These are phyloP conservation scores for Ramichloridium luteum DNA, from an alignment of 2,329 filamentous ascomycete species.

Conservation along the genomic window DNA sequence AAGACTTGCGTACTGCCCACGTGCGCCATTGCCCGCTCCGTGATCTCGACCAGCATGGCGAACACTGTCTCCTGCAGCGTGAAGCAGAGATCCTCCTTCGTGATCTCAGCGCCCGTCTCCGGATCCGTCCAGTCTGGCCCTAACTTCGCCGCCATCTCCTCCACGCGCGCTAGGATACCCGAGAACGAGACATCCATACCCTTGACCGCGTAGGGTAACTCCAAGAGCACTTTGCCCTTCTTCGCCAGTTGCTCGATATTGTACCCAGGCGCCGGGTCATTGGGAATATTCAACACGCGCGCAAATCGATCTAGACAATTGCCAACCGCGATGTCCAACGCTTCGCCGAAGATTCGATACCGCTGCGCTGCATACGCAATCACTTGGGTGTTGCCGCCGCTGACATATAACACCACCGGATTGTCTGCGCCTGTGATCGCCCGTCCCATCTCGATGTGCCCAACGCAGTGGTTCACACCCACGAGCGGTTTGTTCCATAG, in stretches of 20 bases:
- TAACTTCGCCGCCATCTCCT: slow-evolving; percentile 64
- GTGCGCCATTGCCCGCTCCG: slow-evolving; percentile 95
- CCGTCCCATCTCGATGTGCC: slow-evolving; percentile 97
- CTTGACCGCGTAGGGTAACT: slow-evolving; percentile 91
- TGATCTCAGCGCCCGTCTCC: slow-evolving; percentile 49
- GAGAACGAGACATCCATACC: slow-evolving; percentile 98
- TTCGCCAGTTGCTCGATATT: slow-evolving; percentile 94
- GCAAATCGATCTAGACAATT: slow-evolving; percentile 97
- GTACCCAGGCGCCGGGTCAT: slow-evolving; percentile 92
- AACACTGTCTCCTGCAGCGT: slow-evolving; percentile 90
- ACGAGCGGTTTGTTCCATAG: slow-evolving; percentile 84
- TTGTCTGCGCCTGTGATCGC: slow-evolving; percentile 82
- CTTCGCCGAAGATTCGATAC: slow-evolving; percentile 96
- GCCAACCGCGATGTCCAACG: slow-evolving; percentile 91
- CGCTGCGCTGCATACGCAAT: slow-evolving; percentile 91
- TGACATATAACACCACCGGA: slow-evolving; percentile 91
- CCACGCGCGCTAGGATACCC: slow-evolving; percentile 74
- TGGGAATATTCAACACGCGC: slow-evolving; percentile 77
- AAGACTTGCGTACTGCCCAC: slow-evolving; percentile 83
- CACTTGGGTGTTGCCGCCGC: slow-evolving; percentile 92
- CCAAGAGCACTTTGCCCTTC: slow-evolving; percentile 58
- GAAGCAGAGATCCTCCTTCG: slow-evolving; percentile 79
- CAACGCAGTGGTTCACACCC: slow-evolving; percentile 95
- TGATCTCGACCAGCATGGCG: slow-evolving; percentile 97
- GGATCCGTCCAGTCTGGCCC: slow-evolving; percentile 30